Evolutionary conservation across 495 filamentous ascomycete genomes (phyloP), one percentile per base, ranked within the genome.

Genomic region (Trypethelium eluteriae): DNA sequence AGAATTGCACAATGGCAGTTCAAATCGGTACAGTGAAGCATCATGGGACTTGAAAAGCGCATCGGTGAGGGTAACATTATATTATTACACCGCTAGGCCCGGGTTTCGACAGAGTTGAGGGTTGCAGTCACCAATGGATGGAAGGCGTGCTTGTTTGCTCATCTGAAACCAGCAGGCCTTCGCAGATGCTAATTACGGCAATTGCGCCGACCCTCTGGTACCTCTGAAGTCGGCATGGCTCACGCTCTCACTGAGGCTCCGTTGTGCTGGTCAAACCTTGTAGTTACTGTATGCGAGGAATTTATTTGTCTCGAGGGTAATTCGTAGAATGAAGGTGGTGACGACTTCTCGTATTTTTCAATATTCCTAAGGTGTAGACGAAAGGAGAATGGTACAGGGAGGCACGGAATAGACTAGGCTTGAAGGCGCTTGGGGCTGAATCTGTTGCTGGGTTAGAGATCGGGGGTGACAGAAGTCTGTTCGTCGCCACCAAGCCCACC

Each of bases 371-470:
- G 25, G 1, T 25, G 25, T 25, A 36, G 6, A 36, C 14, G 14
- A 7, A 32, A 34, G 6, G 5, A 36, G 36, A 4, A 59, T 5
- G 14, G 36, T 35, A 36, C 6, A 32, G 32, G 18, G 32, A 53
- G 7, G 0, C 5, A 53, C n/a, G 25, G 5, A 2, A 0, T 1
- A 12, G 49, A 59, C 53, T 59, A 59, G 32, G 25, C 53, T 59
- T 3, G 53, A 59, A 59, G 14, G 53, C 53, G 53, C 25, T 35
- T 59, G 53, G 25, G 53, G 25, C 53, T 35, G 53, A 59, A 35
- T 32, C 5, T 11, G 53, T 59, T 59, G 53, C 53, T 32, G 18
- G 53, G 53, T 59, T 59, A 59, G 25, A 36, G 7, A 6, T 59
- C 18, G 49, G 53, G 10, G 18, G 53, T 18, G 32, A 18, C 53